Evolutionary conservation across 164 flowering plant genomes (phyloP), one percentile per base, ranked within the genome.

Genomic region (Tetracentron sinense): DNA sequence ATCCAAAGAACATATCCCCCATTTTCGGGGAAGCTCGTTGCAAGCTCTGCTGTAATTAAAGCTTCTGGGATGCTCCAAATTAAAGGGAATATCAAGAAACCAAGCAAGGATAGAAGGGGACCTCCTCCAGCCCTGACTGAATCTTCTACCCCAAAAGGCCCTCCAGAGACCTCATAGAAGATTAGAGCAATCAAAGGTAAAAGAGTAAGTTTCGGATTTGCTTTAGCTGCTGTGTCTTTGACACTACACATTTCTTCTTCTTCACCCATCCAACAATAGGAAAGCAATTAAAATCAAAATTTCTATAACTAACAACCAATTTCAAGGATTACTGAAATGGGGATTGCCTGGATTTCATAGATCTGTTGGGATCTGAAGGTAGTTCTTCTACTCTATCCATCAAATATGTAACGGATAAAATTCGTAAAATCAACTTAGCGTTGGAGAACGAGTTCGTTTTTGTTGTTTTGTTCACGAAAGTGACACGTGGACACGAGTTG

Each of bases 51-150:
- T 12, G 96, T 92, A 42, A 92, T 61, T 11, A 92, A 70, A 50
- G 96, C 96, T 72, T 89, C 98, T 0, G 98, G 98, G 56, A 92
- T 57, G 77, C 98, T 92, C 98, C 98, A 92, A 27, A 92, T 50
- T 1, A 89, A 64, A 5, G 96, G 98, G 75, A 92, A 89, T 2
- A 88, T 52, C 14, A 89, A 70, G 76, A 92, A 92, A 49, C 96
- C 96, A 21, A 92, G 81, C 57, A 92, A 64, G 35, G 98, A 62
- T 28, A 92, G 71, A 22, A 89, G 80, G 19, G 95, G 92, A 25
- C 97, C 97, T 52, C 90, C 91, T 8, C 89, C 98, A 1, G 88
- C 73, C 65, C 65, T 80, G 11, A 92, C 98, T 11, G 96, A 85
- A 69, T 89, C 96, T 72, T 92, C 98, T 0, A 92, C 81, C 15